Evolutionary conservation across 352 stramenopile species (phyloP).

Genomic region (Phytophthora pistaciae): DNA sequence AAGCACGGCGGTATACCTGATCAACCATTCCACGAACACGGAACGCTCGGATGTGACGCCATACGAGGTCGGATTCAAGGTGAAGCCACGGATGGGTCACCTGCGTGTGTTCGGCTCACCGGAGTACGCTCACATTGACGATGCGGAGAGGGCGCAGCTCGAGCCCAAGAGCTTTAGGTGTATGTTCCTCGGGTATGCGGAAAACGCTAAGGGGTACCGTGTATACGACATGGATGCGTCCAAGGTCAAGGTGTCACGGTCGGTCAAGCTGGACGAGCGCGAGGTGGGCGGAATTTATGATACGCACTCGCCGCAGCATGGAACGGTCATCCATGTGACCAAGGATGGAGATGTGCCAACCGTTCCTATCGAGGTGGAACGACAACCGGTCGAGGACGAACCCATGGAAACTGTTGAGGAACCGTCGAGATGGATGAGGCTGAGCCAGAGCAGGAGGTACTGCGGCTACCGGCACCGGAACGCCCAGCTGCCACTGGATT

Average conservation of each 20-base stretch:
- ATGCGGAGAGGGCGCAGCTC: neutral
- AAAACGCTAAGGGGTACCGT: conserved; percentile 26
- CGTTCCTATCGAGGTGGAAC: neutral
- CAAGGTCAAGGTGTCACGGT: conserved; percentile 26
- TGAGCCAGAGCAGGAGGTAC: conserved; percentile 1
- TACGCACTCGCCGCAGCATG: neutral
- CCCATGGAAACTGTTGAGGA: conserved; percentile 13
- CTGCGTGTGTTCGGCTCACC: neutral
- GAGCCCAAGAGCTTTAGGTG: neutral
- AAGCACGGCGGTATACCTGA: neutral
- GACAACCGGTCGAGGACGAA: neutral
- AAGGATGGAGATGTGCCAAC: neutral
- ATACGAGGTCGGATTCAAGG: neutral
- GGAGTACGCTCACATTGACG: neutral
- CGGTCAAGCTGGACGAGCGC: conserved; percentile 28
- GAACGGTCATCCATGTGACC: conserved; percentile 6
- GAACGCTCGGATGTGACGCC: neutral
- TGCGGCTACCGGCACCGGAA: neutral
- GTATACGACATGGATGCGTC: conserved; percentile 22
- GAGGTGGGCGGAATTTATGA: conserved; percentile 20
- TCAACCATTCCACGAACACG: neutral
- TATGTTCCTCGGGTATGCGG: conserved; percentile 12
- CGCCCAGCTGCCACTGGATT: neutral
- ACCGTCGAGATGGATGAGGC: conserved; percentile 7
- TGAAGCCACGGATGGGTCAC: neutral